These are phyloP conservation scores for Lactarius trivialis DNA, from an alignment of 768 basidiomycete species.

Conservation along the genomic window DNA sequence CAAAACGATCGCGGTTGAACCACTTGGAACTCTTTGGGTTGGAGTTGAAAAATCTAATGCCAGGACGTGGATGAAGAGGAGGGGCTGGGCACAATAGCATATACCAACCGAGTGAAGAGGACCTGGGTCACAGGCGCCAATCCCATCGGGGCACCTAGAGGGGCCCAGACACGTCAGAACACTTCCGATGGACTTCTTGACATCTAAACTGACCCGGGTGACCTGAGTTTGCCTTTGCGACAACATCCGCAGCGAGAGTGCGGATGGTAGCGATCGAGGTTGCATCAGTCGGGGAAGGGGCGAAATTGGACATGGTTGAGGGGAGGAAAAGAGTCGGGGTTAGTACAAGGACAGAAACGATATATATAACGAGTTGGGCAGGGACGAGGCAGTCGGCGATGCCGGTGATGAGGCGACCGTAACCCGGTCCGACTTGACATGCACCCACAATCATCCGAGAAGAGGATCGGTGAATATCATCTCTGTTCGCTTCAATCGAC, in stretches of 20 bases:
- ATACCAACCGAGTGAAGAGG: conserved; percentile 71
- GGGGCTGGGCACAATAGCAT: conserved; percentile 3
- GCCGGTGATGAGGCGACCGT: background rate
- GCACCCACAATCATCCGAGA: conserved; percentile 59
- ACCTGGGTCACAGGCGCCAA: conserved; percentile 82
- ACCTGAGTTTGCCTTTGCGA: conserved; percentile 87
- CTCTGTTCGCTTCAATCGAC: conserved; percentile 4
- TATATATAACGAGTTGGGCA: conserved; percentile 17
- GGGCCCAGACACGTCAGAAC: background rate
- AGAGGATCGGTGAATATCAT: conserved; percentile 39
- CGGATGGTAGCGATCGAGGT: conserved; percentile 66
- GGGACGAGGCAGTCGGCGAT: conserved; percentile 3
- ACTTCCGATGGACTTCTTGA: background rate
- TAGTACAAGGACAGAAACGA: background rate
- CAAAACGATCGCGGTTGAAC: conserved; percentile 96
- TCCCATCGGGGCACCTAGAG: conserved; percentile 84
- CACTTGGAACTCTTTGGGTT: conserved; percentile 88
- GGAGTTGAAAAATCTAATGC: conserved; percentile 69
- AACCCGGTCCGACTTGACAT: conserved; percentile 32
- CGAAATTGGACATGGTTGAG: conserved; percentile 36
- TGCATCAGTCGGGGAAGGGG: conserved; percentile 40
- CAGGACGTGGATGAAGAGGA: conserved; percentile 5
- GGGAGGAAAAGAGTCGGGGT: conserved; percentile 1
- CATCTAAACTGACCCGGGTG: conserved; percentile 60
- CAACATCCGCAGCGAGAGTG: conserved; percentile 67